A percentile compares a stretch with the other conserved stretches of the same genome.
phyloP scores from a whole-genome alignment of 202 grass and related monocot species.

The Bolboschoenoplectus hybrid region DNA sequence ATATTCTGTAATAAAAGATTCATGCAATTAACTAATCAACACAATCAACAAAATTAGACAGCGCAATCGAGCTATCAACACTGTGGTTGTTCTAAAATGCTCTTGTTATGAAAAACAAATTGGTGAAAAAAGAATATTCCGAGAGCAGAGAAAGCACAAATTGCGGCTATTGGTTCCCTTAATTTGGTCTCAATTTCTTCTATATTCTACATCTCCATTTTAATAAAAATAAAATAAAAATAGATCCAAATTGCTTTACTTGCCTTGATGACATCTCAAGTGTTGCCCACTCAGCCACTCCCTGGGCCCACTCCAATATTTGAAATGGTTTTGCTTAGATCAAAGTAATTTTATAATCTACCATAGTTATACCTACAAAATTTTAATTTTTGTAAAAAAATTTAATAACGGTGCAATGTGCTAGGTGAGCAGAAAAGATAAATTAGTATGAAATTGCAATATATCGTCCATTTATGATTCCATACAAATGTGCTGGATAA shows the following conservation, averaged over 20 bases:
- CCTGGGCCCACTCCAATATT: neutral
- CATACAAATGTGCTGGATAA: neutral
- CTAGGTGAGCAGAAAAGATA: neutral
- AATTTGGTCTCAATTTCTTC: slow-evolving; percentile 13
- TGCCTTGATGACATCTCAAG: neutral
- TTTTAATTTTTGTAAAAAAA: neutral
- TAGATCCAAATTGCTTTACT: neutral
- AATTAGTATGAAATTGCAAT: neutral
- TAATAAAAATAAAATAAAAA: neutral
- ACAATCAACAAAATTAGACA: slow-evolving; percentile 18
- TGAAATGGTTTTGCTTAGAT: neutral
- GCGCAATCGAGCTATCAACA: neutral
- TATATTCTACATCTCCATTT: neutral
- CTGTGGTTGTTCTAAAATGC: neutral
- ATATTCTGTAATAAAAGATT: neutral
- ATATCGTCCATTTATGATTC: neutral
- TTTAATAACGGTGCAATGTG: neutral
- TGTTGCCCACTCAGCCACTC: slow-evolving; percentile 11
- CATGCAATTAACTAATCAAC: neutral
- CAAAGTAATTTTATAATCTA: neutral
- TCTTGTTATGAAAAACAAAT: neutral
- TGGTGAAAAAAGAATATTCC: slow-evolving; percentile 4
- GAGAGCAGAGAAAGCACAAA: neutral
- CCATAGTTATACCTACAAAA: neutral
- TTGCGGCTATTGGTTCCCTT: neutral